Evolutionary conservation across 768 basidiomycete species (phyloP), one percentile per base, ranked within the genome.

Genomic region (Calocera viscosa): DNA sequence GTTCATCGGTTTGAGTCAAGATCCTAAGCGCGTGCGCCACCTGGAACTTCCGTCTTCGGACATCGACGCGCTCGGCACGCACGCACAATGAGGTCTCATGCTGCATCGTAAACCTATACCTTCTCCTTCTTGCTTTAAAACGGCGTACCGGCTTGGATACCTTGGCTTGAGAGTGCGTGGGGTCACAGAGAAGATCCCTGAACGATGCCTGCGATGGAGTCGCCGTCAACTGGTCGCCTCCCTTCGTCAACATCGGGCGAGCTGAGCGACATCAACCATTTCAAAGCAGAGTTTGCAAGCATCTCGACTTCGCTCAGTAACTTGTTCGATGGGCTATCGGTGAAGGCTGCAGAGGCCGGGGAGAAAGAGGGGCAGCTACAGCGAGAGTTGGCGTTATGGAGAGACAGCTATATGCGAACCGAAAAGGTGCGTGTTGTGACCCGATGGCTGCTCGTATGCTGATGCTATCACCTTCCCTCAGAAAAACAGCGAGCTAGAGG

Each of bases 401-500:
- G 53, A 60, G 53, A 60, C 53, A 60, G 53, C 53, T 60, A 60
- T 60, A 60, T 60, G 53, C 53, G 53, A 19, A 26, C 53, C 14
- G 53, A 60, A 32, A 60, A 60, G 53, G 53, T 32, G 53, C 53
- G 53, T 19, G 22, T 5, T 60, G 14, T 32, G 14, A 49, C 30
- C 43, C 16, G 19, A 19, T 47, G 43, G 19, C 8, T 24, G 19
- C 19, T 17, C n/a, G 19, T 47, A 47, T 38, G 35, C 35, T 38
- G 35, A 38, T 5, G 35, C 35, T 14, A 38, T 14, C 35, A 47
- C 43, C 14, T 60, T 28, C 30, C 14, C 5, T 60, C 53, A 60
- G 53, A 60, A 60, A 60, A 60, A 22, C 53, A 30, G 53, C 30
- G 53, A 60, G 30, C 30, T 60, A 16, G 53, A 60, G 22, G 30